These are phyloP conservation scores for Epichloe brachyelytri DNA, from an alignment of 2,329 filamentous ascomycete genomes.

Conservation along the genomic window DNA sequence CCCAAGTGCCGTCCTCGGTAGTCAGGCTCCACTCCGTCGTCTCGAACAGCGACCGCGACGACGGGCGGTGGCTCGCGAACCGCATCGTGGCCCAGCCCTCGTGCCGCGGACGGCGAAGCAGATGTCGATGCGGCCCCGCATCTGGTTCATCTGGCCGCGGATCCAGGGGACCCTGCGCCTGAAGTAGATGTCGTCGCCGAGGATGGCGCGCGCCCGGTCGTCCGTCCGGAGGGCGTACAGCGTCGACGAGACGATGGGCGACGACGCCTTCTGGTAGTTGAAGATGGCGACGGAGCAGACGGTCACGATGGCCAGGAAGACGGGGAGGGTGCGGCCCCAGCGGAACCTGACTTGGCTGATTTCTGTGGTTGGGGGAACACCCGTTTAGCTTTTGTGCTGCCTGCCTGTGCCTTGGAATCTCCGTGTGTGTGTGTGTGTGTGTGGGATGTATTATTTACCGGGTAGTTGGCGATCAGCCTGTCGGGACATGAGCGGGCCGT, in stretches of 20 bases:
- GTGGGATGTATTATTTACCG: conserved; percentile 24
- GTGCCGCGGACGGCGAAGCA: conserved; percentile 76
- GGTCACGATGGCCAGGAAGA: conserved; percentile 64
- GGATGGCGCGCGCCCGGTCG: conserved; percentile 54
- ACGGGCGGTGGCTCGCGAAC: conserved; percentile 63
- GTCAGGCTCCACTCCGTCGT: conserved; percentile 85
- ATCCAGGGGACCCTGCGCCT: conserved; percentile 71
- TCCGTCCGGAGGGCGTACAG: conserved; percentile 86
- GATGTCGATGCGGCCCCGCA: conserved; percentile 84
- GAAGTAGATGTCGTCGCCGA: conserved; percentile 85
- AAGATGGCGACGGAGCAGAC: conserved; percentile 75
- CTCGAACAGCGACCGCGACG: conserved; percentile 54
- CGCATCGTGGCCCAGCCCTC: conserved; percentile 58
- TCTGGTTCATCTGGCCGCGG: conserved; percentile 77
- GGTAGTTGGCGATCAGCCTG: conserved; percentile 54
- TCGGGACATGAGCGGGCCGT: conserved; percentile 52
- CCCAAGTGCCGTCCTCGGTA: conserved; percentile 41
- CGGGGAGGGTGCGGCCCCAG: conserved; percentile 63
- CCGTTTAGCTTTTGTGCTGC: background rate
- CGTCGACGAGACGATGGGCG: conserved; percentile 71
- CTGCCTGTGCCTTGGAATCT: too few species aligned
- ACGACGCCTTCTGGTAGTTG: conserved; percentile 97
- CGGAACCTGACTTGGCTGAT: conserved; percentile 34
- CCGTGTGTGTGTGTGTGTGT: too few species aligned
- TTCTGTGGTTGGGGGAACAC: conserved; percentile 17